Conservation (phyloP, 2,329 filamentous ascomycete species). For the Aspergillus tanneri region DNA sequence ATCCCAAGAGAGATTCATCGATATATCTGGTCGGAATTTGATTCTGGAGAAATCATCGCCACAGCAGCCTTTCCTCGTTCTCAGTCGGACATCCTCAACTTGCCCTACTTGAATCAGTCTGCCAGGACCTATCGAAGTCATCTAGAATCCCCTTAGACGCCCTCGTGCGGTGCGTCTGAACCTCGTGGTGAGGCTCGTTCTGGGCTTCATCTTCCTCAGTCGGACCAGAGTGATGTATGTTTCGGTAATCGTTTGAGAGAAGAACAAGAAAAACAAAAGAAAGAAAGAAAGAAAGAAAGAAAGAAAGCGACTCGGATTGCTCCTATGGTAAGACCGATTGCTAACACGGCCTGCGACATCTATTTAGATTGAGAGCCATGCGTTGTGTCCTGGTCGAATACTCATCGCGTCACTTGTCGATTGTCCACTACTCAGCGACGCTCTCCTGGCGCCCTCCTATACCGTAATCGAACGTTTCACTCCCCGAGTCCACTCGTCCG, state of each 20-base stretch:
- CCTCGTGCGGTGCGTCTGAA: constrained; percentile 11
- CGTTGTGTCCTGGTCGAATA: constrained; percentile 22
- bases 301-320: no score
- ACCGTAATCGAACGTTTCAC: constrained; percentile 14
- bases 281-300: no score
- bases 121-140: no score
- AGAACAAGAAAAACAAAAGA: constrained; percentile 2
- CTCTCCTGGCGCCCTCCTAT: constrained; percentile 26
- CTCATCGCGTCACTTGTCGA: constrained; percentile 20
- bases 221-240: constrained; percentile 14
- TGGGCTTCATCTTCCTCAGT: constrained; percentile 19
- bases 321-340: neutral
- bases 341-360: neutral
- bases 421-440: constrained; percentile 17
- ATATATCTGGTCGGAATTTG: neutral
- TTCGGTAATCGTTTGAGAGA: neutral
- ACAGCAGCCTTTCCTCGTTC: no score
- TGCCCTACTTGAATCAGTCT: no score
- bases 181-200: constrained; percentile 18
- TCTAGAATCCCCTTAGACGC: neutral
- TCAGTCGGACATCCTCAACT: no score
- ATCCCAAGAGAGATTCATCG: neutral
- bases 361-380: constrained; percentile 24
- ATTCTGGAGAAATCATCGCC: no score
- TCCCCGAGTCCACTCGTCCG: neutral